phyloP scores from a whole-genome alignment of 495 filamentous ascomycete genomes.

The Lepidopterella palustris region DNA sequence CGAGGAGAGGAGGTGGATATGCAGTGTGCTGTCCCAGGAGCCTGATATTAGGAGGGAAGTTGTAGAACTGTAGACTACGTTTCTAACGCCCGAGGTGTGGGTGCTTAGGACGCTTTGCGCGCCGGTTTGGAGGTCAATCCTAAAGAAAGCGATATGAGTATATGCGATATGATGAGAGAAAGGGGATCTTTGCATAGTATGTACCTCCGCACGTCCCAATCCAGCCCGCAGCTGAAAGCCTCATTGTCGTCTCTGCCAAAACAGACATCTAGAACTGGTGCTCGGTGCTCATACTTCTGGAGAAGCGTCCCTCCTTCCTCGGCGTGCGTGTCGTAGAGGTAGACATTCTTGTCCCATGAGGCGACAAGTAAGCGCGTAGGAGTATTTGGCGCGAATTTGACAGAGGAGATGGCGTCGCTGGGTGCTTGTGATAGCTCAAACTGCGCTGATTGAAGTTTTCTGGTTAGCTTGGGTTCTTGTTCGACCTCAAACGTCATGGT shows the following conservation, averaged over 20 bases:
- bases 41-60: slow-evolving; percentile 74
- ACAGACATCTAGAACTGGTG: slow-evolving; percentile 85
- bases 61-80: slow-evolving; percentile 70
- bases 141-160: slow-evolving; percentile 28
- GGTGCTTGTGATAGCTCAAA: slow-evolving; percentile 70
- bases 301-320: slow-evolving; percentile 57
- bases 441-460: slow-evolving; percentile 36
- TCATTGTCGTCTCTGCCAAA: slow-evolving; percentile 75
- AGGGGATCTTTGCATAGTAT: too few species aligned
- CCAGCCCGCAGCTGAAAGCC: slow-evolving; percentile 77
- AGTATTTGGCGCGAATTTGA: slow-evolving; percentile 73
- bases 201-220: slow-evolving; percentile 75
- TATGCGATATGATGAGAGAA: too few species aligned
- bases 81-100: slow-evolving; percentile 71
- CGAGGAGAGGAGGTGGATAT: slow-evolving; percentile 60
- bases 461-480: slow-evolving; percentile 8
- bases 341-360: slow-evolving; percentile 90
- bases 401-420: slow-evolving; percentile 77
- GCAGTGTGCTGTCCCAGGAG: slow-evolving; percentile 88
- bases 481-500: neutral
- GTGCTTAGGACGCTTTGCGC: slow-evolving; percentile 68
- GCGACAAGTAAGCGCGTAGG: slow-evolving; percentile 71
- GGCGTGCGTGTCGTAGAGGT: slow-evolving; percentile 72
- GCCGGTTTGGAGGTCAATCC: slow-evolving; percentile 65
- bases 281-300: slow-evolving; percentile 69